phyloP scores from a whole-genome alignment of 1,139 yeast species.

The Waltiozyma sp. region DNA sequence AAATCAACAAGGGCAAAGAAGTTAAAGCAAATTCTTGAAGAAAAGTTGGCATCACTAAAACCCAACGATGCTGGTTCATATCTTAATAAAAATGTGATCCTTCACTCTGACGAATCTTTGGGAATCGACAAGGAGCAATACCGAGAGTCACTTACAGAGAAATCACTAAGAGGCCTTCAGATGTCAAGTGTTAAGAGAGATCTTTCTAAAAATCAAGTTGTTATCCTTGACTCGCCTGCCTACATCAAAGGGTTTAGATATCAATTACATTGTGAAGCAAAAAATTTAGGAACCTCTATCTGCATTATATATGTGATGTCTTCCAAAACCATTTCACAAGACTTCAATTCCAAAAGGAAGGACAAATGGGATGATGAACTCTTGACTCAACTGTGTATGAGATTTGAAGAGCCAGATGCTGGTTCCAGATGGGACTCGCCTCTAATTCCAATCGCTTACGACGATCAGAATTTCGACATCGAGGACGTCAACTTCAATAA shows the following conservation, averaged over 20 bases:
- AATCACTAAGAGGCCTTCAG: slow-evolving; percentile 72
- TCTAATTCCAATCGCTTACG: slow-evolving; percentile 55
- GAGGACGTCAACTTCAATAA: slow-evolving; percentile 28
- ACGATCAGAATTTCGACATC: slow-evolving; percentile 46
- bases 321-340: slow-evolving; percentile 47
- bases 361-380: slow-evolving; percentile 61
- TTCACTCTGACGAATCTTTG: slow-evolving; percentile 68
- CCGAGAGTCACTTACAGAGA: slow-evolving; percentile 60
- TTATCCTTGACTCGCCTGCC: slow-evolving; percentile 73
- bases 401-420: slow-evolving; percentile 91
- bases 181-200: slow-evolving; percentile 85
- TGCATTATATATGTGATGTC: slow-evolving; percentile 74
- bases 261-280: slow-evolving; percentile 89
- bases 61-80: slow-evolving; percentile 34
- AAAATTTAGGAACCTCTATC: slow-evolving; percentile 70
- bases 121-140: slow-evolving; percentile 66
- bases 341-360: slow-evolving; percentile 41
- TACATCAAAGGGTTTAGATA: slow-evolving; percentile 94
- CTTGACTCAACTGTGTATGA: slow-evolving; percentile 59
- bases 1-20: slow-evolving; percentile 64
- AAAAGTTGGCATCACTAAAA: slow-evolving; percentile 32
- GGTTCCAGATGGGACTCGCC: slow-evolving; percentile 93
- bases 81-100: slow-evolving; percentile 34
- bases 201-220: slow-evolving; percentile 55
- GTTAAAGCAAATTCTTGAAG: slow-evolving; percentile 37